Conservation (phyloP, 805 yeast genomes). For the Candida ulmi region DNA sequence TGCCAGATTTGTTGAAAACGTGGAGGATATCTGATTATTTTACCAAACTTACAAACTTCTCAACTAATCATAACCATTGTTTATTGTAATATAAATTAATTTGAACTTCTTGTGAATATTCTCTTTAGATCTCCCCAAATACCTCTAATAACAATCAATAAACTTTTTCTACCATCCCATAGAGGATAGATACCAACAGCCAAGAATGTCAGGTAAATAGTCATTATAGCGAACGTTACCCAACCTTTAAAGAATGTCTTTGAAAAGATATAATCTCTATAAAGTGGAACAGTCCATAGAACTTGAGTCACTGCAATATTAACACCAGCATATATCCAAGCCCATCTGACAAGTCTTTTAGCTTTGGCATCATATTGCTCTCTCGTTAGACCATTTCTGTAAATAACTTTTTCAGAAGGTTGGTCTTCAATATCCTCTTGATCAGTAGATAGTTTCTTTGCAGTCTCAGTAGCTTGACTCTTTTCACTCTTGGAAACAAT, state of each 20-base stretch:
- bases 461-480: too few species aligned
- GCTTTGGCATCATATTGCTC: conserved; percentile 8
- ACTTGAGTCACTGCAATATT: conserved; percentile 29
- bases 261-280: conserved; percentile 34
- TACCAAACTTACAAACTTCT: too few species aligned
- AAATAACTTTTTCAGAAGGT: not conserved
- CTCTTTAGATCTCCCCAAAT: not conserved
- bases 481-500: not conserved
- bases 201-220: conserved; percentile 32
- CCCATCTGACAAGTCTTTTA: conserved; percentile 20
- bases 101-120: too few species aligned
- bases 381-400: conserved; percentile 1
- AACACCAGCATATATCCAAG: conserved; percentile 24
- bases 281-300: conserved; percentile 36
- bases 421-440: not conserved
- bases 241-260: conserved; percentile 33
- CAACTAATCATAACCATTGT: too few species aligned
- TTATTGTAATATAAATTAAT: too few species aligned
- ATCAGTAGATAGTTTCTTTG: too few species aligned
- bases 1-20: too few species aligned
- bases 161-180: conserved; percentile 25
- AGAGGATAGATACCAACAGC: conserved; percentile 30
- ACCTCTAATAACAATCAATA: not conserved
- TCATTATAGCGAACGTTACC: conserved; percentile 30
- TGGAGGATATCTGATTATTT: too few species aligned